phyloP scores from a whole-genome alignment of 495 filamentous ascomycete genomes.

The Hypoxylon rickii region DNA sequence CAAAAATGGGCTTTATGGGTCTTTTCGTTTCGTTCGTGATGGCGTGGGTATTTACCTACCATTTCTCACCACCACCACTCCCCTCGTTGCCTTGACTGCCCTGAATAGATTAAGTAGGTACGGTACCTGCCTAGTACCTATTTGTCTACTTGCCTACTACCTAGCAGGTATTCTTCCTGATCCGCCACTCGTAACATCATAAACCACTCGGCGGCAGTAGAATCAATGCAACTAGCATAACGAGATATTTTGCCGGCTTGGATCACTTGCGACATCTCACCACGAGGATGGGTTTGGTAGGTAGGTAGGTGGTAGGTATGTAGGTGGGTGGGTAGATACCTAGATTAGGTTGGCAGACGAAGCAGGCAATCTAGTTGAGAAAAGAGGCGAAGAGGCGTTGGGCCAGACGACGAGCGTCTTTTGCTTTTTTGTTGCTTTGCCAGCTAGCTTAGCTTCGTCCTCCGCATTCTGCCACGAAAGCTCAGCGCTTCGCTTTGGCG shows the following conservation, averaged over 20 bases:
- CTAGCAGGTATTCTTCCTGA: conserved; percentile 3
- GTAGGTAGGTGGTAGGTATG: no score
- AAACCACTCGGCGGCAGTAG: conserved; percentile 10
- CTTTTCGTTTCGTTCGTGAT: conserved; percentile 21
- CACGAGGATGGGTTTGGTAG: conserved; percentile 6
- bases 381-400: conserved; percentile 1
- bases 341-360: conserved; percentile 1
- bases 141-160: background rate
- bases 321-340: no score
- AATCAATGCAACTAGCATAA: conserved; percentile 20
- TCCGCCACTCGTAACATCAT: conserved; percentile 21
- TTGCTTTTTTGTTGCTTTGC: conserved; percentile 10
- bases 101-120: no score
- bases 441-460: conserved; percentile 14
- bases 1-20: conserved; percentile 35
- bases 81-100: no score
- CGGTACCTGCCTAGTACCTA: no score
- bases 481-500: conserved; percentile 5
- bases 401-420: background rate
- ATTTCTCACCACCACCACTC: background rate
- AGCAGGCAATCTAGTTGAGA: conserved; percentile 5
- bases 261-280: conserved; percentile 13
- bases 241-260: conserved; percentile 17
- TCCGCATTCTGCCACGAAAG: conserved; percentile 12
- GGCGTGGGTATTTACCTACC: conserved; percentile 16